Evolutionary conservation across 495 filamentous ascomycete species (phyloP), one percentile per base, ranked within the genome.

Genomic region (Coniosporium apollinis): DNA sequence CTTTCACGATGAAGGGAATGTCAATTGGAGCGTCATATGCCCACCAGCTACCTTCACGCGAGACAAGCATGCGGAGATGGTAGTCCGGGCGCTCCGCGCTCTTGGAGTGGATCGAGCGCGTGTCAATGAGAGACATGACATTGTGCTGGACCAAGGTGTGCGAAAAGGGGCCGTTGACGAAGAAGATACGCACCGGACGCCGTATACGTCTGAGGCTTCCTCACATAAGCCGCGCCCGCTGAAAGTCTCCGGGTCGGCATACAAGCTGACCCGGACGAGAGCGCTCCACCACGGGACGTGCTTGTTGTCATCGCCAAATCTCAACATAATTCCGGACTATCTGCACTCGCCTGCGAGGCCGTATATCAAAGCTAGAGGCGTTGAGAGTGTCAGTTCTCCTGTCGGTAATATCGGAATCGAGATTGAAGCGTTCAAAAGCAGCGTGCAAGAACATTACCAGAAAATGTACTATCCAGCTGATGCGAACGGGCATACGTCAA

Each of bases 221-320:
- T 45, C 51, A 13, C 35, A 34, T 1, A 56, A 52, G 4, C 51
- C 53, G 19, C 49, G 54, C 16, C 63, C 74, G 3, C 72, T 73
- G 43, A 97, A 97, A 55, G 61, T 94, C 3, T 92, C 83, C 1
- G 89, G 89, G 1, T 89, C 81, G 1, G 89, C 89, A 13, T 96
- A 89, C 58, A 96, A 94, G 54, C 58, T 96, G 8, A 93, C 79
- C 3, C 58, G 79, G 14, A 55, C 65, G 22, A 69, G 85, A 30
- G 71, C 82, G 3, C 62, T 94, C 30, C 89, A 96, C 50, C 89
- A 97, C 53, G 89, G 83, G 3, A 97, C 89, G 0, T 87, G 82
- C 52, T 58, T 97, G 30, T 62, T 96, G 0, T 57, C 64, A 29
- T 79, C 76, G 7, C 70, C 70, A 4, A 74, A 84, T 46, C 59